These are phyloP conservation scores for Cryptosporidium viatorum DNA, from an alignment of 169 alveolate species.

Conservation along the genomic window DNA sequence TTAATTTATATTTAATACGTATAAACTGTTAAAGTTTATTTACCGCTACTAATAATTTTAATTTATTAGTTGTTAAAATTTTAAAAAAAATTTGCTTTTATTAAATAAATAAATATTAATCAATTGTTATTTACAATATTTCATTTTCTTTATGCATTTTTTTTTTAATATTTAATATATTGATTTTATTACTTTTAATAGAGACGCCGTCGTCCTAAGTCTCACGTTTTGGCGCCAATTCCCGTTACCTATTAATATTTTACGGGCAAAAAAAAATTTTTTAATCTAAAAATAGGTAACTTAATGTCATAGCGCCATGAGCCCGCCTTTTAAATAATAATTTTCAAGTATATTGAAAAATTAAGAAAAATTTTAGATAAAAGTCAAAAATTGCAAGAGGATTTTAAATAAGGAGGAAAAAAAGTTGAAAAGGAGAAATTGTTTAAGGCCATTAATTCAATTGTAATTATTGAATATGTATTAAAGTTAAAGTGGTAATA, in stretches of 20 bases:
- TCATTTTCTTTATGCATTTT: slow-evolving; percentile 4
- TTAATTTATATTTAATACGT: background rate
- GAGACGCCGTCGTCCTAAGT: slow-evolving; percentile 76
- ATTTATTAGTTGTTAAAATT: background rate
- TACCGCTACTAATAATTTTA: slow-evolving; percentile 1
- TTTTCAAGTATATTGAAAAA: background rate
- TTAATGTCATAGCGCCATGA: background rate
- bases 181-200: background rate
- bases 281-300: slow-evolving; percentile 35
- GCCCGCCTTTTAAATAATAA: background rate
- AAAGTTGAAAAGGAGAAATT: background rate
- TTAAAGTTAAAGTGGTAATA: background rate
- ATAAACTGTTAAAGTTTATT: background rate
- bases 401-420: background rate
- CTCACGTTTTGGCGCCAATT: slow-evolving; percentile 8
- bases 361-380: background rate
- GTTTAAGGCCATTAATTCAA: background rate
- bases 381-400: slow-evolving; percentile 3
- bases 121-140: background rate
- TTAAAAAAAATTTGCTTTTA: background rate
- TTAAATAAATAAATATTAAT: background rate
- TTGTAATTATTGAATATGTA: background rate
- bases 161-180: background rate
- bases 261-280: background rate
- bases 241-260: background rate